phyloP scores from a whole-genome alignment of 768 basidiomycete genomes.

The Suillus lakei region DNA sequence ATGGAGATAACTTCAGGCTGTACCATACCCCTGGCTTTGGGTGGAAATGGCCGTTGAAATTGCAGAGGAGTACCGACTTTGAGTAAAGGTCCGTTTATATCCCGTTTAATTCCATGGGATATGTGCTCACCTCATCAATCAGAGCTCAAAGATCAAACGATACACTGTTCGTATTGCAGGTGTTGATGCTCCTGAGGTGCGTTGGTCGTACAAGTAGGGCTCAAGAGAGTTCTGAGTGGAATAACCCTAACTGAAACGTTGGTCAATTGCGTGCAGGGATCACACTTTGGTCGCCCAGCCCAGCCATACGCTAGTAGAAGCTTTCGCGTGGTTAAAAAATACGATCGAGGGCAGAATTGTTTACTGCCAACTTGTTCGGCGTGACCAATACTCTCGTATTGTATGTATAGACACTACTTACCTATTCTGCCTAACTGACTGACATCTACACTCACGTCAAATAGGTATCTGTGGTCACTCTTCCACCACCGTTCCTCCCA shows the following conservation, averaged over 20 bases:
- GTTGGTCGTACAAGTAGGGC: conserved; percentile 9
- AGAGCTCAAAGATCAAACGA: conserved; percentile 82
- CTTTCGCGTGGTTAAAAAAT: conserved; percentile 69
- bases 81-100: conserved; percentile 52
- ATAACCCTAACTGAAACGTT: neutral
- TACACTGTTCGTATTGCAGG: conserved; percentile 90
- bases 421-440: neutral
- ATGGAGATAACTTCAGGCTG: conserved; percentile 83
- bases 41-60: conserved; percentile 74
- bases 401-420: conserved; percentile 48
- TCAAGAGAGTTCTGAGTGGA: neutral
- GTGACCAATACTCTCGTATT: conserved; percentile 85
- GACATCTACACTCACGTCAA: conserved; percentile 1
- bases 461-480: conserved; percentile 71
- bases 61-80: conserved; percentile 64
- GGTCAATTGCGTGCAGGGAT: conserved; percentile 46
- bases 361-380: conserved; percentile 71
- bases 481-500: conserved; percentile 59
- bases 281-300: conserved; percentile 82
- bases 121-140: neutral
- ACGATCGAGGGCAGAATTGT: conserved; percentile 61
- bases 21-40: conserved; percentile 85
- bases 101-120: neutral
- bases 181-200: conserved; percentile 91
- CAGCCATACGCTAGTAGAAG: conserved; percentile 81